Evolutionary conservation across 768 basidiomycete species (phyloP), one percentile per base, ranked within the genome.

Genomic region (Flagelloscypha sp.): DNA sequence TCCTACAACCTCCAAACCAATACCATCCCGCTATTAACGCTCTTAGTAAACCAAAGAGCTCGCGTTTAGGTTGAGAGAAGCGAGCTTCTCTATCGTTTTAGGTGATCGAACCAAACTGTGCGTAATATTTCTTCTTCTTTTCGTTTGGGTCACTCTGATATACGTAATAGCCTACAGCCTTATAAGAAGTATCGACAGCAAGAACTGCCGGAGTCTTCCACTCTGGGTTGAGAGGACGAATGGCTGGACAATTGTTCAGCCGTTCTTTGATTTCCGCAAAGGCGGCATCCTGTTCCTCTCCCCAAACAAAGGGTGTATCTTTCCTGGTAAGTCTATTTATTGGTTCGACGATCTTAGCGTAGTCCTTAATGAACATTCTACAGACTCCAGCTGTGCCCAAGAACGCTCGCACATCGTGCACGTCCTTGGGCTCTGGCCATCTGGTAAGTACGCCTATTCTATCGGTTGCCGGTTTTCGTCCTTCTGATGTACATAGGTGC

Each of bases 401-500:
- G 30, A 63, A 63, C 15, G 38, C 45, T 8, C 48, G 24, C 6
- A 55, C 52, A 34, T 60, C 53, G 5, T 30, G 41, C 5, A 42
- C 25, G 0, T 11, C 36, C 0, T 6, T 18, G 0, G 43, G 49
- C 0, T 21, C 7, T 6, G 51, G 51, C 57, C 57, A 58, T 7
- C 44, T 44, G 5, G 40, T 11, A 8, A 59, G 45, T 30, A 44
- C 46, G 4, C 24, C 19, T 0, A 56, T 35, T 13, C 38, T 35
- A 3, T 33, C 10, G 2, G 27, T 35, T 6, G 58, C 50, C 0
- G 60, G 55, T 0, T 56, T 20, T 0, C 48, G 31, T 0, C 67
- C 63, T 18, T 63, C 48, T 17, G 48, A 56, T 0, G 57, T 61
- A 27, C 62, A 64, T 0, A 39, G 39, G 15, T 68, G 59, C 0